phyloP scores from a whole-genome alignment of 495 filamentous ascomycete species.

The Lophiotrema nucula region DNA sequence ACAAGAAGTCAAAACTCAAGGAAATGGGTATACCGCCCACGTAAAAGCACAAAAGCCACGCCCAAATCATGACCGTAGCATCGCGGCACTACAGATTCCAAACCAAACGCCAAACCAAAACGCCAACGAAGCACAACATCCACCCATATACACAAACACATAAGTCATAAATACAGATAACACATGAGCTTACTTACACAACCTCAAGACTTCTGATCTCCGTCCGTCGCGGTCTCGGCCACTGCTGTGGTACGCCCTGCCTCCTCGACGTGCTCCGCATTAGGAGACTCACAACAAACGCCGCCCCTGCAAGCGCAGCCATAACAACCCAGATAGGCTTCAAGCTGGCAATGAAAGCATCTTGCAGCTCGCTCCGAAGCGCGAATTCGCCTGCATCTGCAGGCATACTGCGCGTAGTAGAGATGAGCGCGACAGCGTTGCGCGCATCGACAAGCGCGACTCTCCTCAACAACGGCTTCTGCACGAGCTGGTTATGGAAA shows the following conservation, averaged over 20 bases:
- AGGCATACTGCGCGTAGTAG: slow-evolving; percentile 36
- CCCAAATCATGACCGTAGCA: no score
- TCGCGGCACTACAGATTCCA: background rate
- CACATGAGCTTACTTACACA: background rate
- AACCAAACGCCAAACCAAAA: background rate
- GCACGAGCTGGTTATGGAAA: slow-evolving; percentile 44
- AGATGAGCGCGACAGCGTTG: slow-evolving; percentile 48
- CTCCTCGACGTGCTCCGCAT: slow-evolving; percentile 33
- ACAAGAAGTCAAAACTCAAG: no score
- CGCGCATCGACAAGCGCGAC: slow-evolving; percentile 40
- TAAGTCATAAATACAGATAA: background rate
- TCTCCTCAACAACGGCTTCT: slow-evolving; percentile 22
- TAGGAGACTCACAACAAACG: slow-evolving; percentile 49
- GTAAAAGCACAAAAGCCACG: background rate
- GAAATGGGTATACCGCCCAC: background rate
- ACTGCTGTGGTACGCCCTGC: no score
- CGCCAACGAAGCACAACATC: background rate
- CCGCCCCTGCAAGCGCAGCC: slow-evolving; percentile 53
- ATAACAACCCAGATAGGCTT: slow-evolving; percentile 38
- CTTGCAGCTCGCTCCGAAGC: slow-evolving; percentile 28
- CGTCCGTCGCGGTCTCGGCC: background rate
- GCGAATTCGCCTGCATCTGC: slow-evolving; percentile 16
- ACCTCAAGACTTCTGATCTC: background rate
- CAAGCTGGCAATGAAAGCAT: slow-evolving; percentile 42
- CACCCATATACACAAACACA: background rate